phyloP scores from a whole-genome alignment of 192 early-diverging fungal genomes.

The Martensiomyces pterosporus region DNA sequence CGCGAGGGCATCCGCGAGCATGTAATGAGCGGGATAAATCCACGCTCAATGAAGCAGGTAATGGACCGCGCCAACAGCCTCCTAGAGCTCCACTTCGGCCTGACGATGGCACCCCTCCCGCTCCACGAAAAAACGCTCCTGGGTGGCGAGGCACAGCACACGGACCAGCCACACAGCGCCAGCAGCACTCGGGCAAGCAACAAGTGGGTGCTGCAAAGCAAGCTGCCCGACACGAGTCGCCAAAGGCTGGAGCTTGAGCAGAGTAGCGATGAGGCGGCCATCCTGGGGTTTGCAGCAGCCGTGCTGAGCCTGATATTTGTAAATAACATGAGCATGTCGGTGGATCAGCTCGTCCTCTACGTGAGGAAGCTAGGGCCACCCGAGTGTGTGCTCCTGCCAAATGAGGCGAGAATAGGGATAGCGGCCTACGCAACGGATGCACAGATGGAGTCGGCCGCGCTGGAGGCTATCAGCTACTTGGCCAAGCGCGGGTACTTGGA shows the following conservation, averaged over 20 bases:
- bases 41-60: no score
- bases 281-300: conserved; percentile 31
- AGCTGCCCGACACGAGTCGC: conserved; percentile 24
- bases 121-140: conserved; percentile 24
- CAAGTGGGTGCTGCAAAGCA: conserved; percentile 45
- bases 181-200: conserved; percentile 3
- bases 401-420: background rate
- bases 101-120: conserved; percentile 28
- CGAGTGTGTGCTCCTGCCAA: conserved; percentile 7
- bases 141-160: background rate
- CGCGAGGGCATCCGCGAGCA: conserved; percentile 27
- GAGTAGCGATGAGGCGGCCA: conserved; percentile 9
- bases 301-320: conserved; percentile 49
- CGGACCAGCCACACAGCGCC: background rate
- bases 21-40: conserved; percentile 5
- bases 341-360: conserved; percentile 42
- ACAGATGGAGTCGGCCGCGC: conserved; percentile 33
- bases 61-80: conserved; percentile 23
- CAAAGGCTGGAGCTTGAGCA: conserved; percentile 20
- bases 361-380: conserved; percentile 46
- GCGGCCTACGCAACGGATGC: conserved; percentile 12
- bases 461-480: conserved; percentile 25
- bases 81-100: conserved; percentile 32
- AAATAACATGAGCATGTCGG: conserved; percentile 41
- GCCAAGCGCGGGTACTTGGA: conserved; percentile 27